These are phyloP conservation scores for Cytospora schulzeri DNA, from an alignment of 2,329 filamentous ascomycete genomes.

Conservation along the genomic window DNA sequence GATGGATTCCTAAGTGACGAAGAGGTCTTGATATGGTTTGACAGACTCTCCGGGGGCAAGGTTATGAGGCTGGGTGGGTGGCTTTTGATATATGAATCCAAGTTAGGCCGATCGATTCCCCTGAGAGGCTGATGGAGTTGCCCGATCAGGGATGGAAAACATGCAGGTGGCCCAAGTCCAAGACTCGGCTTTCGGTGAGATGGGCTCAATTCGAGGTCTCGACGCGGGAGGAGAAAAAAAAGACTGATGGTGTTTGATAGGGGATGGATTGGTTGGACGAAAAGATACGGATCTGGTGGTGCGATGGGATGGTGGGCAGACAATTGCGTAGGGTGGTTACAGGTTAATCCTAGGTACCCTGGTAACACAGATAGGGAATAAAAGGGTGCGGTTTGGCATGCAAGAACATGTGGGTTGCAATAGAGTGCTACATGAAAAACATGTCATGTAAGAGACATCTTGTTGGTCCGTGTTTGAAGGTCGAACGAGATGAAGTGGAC, in stretches of 20 bases:
- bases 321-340: constrained; percentile 39
- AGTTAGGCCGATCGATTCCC: not conserved
- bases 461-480: not conserved
- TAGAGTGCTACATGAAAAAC: constrained; percentile 13
- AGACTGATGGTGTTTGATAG: constrained; percentile 7
- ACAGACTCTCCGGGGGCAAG: constrained; percentile 27
- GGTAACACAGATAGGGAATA: constrained; percentile 1
- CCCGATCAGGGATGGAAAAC: constrained; percentile 7
- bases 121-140: constrained; percentile 7
- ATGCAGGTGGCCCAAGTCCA: constrained; percentile 7
- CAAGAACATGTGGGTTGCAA: not conserved
- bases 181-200: constrained; percentile 19
- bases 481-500: constrained; percentile 20
- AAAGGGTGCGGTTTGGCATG: not conserved
- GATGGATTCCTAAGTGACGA: constrained; percentile 15
- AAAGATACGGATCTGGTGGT: constrained; percentile 23
- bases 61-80: constrained; percentile 1
- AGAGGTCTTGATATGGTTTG: constrained; percentile 19
- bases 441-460: constrained; percentile 5
- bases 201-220: not conserved
- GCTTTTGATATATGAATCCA: constrained; percentile 13
- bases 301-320: constrained; percentile 27
- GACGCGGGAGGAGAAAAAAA: not conserved
- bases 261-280: constrained; percentile 4
- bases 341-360: constrained; percentile 30